Conservation (phyloP, 148 eudicot genomes). For the Camellia granthamiana region DNA sequence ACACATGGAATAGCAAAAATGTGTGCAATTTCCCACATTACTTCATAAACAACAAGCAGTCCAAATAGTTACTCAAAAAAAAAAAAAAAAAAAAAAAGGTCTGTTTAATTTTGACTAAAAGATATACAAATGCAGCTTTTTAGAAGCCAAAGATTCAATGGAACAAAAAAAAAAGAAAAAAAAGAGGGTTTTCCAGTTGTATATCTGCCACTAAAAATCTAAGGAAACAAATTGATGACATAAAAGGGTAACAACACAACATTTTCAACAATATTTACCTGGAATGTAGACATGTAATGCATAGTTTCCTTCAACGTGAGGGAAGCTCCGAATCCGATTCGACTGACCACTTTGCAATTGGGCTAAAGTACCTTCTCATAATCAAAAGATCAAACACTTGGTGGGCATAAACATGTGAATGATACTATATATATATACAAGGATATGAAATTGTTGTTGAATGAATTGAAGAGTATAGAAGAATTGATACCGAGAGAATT, state of each 20-base stretch:
- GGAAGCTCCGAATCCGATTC: slow-evolving; percentile 71
- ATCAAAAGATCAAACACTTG: slow-evolving; percentile 27
- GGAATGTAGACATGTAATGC: slow-evolving; percentile 91
- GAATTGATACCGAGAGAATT: slow-evolving; percentile 43
- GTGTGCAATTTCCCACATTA: not conserved
- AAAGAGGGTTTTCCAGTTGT: not conserved
- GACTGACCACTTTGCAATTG: slow-evolving; percentile 35
- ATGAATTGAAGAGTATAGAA: slow-evolving; percentile 23
- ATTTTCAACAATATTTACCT: slow-evolving; percentile 31
- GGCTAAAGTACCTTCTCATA: slow-evolving; percentile 40
- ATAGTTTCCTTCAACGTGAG: slow-evolving; percentile 88
- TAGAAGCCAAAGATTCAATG: not conserved
- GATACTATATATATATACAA: not conserved
- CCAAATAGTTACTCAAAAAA: not conserved
- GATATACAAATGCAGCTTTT: not conserved
- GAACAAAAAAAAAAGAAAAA: no score
- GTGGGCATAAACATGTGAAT: slow-evolving; percentile 14
- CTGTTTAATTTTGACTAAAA: not conserved
- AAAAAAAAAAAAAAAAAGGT: not conserved
- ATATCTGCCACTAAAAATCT: not conserved
- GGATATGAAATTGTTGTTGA: not conserved
- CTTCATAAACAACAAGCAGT: slow-evolving; percentile 9
- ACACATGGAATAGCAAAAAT: not conserved
- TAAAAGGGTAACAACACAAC: not conserved
- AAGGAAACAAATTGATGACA: not conserved